phyloP scores from a whole-genome alignment of 331 rosid species.

The Cydonia oblonga region DNA sequence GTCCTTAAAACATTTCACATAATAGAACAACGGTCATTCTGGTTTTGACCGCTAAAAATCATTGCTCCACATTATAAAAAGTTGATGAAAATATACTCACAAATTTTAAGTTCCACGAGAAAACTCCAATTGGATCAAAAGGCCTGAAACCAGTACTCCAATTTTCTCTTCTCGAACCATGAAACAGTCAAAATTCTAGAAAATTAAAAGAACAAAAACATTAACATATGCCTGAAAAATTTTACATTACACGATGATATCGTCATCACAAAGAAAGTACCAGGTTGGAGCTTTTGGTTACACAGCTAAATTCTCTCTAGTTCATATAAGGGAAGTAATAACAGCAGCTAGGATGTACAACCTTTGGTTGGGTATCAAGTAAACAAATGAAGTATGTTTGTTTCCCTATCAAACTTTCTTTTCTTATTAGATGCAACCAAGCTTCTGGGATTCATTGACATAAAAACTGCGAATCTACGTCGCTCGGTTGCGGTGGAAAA shows the following conservation, averaged over 20 bases:
- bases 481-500: conserved; percentile 22
- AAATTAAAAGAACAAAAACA: neutral
- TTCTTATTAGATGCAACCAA: conserved; percentile 39
- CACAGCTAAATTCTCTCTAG: neutral
- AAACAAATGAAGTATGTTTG: conserved; percentile 2
- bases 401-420: neutral
- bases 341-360: conserved; percentile 3
- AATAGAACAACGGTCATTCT: too few species aligned
- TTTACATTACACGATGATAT: neutral
- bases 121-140: too few species aligned
- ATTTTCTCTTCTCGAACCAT: neutral
- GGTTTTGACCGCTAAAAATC: accelerated
- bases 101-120: too few species aligned
- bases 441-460: conserved; percentile 27
- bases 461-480: conserved; percentile 29
- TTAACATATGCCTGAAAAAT: neutral
- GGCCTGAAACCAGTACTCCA: neutral
- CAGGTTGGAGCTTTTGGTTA: neutral
- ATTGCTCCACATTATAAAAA: too few species aligned
- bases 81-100: too few species aligned
- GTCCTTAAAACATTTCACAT: too few species aligned
- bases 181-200: neutral
- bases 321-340: neutral
- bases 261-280: neutral
- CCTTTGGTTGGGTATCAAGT: conserved; percentile 7